phyloP scores from a whole-genome alignment of 192 early-diverging fungal species.

The Gonapodya sp. region DNA sequence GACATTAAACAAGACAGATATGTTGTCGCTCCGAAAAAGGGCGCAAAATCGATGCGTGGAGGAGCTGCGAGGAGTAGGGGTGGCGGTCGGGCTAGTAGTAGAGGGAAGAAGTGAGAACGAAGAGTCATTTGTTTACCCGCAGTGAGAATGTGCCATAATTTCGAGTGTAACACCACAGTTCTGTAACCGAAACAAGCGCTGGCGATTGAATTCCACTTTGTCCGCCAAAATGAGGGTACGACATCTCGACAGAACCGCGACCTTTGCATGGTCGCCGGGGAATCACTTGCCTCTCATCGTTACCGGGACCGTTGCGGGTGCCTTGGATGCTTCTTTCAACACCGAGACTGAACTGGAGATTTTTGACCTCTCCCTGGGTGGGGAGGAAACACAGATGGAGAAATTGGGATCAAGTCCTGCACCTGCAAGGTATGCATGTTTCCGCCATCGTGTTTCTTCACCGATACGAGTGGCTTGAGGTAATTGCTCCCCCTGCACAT shows the following conservation, averaged over 20 bases:
- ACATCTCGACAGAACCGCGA: conserved; percentile 65
- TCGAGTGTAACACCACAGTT: too few species aligned
- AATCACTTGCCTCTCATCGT: conserved; percentile 66
- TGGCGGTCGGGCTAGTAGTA: too few species aligned
- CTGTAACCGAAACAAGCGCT: neutral
- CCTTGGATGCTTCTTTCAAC: conserved; percentile 90
- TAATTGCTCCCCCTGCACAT: neutral
- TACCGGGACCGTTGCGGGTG: conserved; percentile 87
- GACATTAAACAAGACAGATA: conserved; percentile 7
- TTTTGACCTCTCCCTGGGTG: conserved; percentile 48
- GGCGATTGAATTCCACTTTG: neutral
- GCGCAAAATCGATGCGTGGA: neutral
- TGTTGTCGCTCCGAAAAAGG: neutral
- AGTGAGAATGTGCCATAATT: too few species aligned
- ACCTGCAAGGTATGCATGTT: conserved; percentile 14
- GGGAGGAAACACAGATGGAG: conserved; percentile 9
- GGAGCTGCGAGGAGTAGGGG: neutral
- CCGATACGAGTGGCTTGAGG: too few species aligned
- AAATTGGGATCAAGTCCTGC: conserved; percentile 24
- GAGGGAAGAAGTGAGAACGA: too few species aligned
- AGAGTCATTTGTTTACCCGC: too few species aligned
- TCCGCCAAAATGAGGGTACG: neutral
- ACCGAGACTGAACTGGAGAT: conserved; percentile 83
- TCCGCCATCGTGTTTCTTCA: neutral
- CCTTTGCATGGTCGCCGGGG: conserved; percentile 78